Evolutionary conservation across 805 yeast genomes (phyloP).

Genomic region (Lipomyces japonicus): DNA sequence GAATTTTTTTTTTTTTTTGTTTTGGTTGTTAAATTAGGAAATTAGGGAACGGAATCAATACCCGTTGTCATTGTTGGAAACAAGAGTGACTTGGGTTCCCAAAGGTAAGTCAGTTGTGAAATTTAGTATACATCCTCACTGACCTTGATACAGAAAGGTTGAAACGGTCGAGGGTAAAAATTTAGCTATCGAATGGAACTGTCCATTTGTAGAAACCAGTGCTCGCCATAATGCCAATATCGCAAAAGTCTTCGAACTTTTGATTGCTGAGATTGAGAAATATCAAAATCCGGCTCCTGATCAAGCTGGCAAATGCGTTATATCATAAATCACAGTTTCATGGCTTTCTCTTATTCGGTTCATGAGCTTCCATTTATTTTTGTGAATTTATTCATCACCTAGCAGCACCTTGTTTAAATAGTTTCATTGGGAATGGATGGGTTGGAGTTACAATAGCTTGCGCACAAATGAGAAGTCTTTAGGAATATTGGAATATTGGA

Average conservation of each 20-base stretch:
- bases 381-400: neutral
- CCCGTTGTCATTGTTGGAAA: constrained; percentile 80
- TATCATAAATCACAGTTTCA: constrained; percentile 3
- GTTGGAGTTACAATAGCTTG: constrained; percentile 2
- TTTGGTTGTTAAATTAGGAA: neutral
- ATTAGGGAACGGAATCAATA: constrained; percentile 54
- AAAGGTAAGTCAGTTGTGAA: constrained; percentile 58
- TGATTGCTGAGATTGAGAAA: constrained; percentile 60
- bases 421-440: neutral
- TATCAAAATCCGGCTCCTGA: constrained; percentile 51
- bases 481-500: no score
- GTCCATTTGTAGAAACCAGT: constrained; percentile 77
- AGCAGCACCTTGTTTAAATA: neutral
- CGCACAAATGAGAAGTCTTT: no score
- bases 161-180: constrained; percentile 51
- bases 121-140: constrained; percentile 42
- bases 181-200: constrained; percentile 61
- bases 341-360: no score
- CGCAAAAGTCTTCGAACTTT: constrained; percentile 53
- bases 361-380: neutral
- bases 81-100: constrained; percentile 64
- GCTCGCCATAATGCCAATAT: constrained; percentile 70
- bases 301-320: constrained; percentile 13
- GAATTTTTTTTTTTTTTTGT: neutral
- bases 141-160: constrained; percentile 61